Conservation (phyloP, 2,329 filamentous ascomycete genomes). For the Phyllosticta citriasiana region DNA sequence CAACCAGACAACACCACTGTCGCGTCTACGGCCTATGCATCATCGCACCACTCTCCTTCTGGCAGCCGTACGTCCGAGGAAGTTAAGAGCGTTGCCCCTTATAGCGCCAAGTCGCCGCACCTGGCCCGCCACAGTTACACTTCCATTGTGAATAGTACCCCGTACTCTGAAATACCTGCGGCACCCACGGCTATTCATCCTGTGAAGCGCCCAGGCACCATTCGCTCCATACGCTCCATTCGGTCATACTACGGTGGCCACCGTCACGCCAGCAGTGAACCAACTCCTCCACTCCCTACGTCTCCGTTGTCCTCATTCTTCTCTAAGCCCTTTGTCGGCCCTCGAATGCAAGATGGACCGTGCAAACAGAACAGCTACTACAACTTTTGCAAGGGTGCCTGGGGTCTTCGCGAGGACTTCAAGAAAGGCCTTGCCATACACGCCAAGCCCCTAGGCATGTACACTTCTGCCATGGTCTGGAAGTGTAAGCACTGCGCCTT, state of each 20-base stretch:
- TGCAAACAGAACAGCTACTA: conserved; percentile 32
- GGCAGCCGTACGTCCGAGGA: background rate
- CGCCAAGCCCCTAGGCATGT: conserved; percentile 25
- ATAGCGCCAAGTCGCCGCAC: background rate
- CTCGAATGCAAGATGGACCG: conserved; percentile 19
- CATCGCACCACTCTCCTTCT: background rate
- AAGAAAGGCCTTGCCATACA: conserved; percentile 24
- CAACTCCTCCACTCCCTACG: background rate
- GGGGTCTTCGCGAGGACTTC: conserved; percentile 24
- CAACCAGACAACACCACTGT: conserved; percentile 1
- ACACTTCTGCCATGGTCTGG: conserved; percentile 25
- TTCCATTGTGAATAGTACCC: conserved; percentile 3
- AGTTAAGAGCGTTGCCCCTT: background rate
- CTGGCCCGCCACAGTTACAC: conserved; percentile 9
- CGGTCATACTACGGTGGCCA: background rate
- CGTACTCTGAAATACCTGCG: background rate
- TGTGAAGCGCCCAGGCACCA: background rate
- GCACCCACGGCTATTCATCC: background rate
- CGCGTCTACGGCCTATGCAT: background rate
- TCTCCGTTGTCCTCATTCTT: background rate
- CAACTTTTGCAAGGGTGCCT: conserved; percentile 33
- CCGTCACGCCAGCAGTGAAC: background rate
- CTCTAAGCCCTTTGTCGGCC: background rate
- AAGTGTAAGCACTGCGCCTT: conserved; percentile 27
- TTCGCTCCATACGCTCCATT: background rate